phyloP scores from a whole-genome alignment of 352 stramenopile species.

The Pythium folliculosum region DNA sequence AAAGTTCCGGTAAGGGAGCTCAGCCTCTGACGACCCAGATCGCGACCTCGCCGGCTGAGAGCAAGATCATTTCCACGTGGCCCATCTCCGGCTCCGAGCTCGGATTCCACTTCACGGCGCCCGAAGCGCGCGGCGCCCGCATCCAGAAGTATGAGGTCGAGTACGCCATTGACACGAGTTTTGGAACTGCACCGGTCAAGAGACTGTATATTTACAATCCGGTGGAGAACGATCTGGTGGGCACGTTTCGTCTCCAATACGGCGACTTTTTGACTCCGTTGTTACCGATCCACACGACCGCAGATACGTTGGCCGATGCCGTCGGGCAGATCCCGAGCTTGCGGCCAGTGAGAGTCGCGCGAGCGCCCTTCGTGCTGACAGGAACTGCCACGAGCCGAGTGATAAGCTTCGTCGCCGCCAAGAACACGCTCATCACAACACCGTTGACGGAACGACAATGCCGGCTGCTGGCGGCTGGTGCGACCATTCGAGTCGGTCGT shows the following conservation, averaged over 20 bases:
- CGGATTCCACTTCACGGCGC: constrained; percentile 28
- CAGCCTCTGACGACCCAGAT: constrained; percentile 48
- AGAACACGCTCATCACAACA: constrained; percentile 49
- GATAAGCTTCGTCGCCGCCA: constrained; percentile 33
- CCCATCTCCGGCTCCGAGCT: constrained; percentile 63
- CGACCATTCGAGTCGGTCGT: constrained; percentile 35
- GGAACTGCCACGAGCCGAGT: constrained; percentile 40
- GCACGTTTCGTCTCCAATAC: constrained; percentile 73
- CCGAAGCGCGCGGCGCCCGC: constrained; percentile 30
- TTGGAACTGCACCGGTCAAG: constrained; percentile 51
- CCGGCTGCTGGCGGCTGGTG: constrained; percentile 39
- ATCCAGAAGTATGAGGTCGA: constrained; percentile 63
- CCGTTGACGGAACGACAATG: constrained; percentile 38
- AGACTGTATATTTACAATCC: constrained; percentile 49
- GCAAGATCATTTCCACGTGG: constrained; percentile 42
- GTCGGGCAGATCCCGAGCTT: constrained; percentile 50
- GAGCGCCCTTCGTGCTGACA: constrained; percentile 49
- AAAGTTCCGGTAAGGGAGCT: constrained; percentile 56
- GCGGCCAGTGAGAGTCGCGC: constrained; percentile 50
- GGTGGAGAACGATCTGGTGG: constrained; percentile 53
- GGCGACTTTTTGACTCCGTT: constrained; percentile 47
- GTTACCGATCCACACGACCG: constrained; percentile 55
- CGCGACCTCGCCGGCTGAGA: constrained; percentile 36
- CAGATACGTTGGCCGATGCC: constrained; percentile 33
- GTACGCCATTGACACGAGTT: constrained; percentile 50